phyloP scores from a whole-genome alignment of 129 eudicot species.

The Flaveria ramosissima region DNA sequence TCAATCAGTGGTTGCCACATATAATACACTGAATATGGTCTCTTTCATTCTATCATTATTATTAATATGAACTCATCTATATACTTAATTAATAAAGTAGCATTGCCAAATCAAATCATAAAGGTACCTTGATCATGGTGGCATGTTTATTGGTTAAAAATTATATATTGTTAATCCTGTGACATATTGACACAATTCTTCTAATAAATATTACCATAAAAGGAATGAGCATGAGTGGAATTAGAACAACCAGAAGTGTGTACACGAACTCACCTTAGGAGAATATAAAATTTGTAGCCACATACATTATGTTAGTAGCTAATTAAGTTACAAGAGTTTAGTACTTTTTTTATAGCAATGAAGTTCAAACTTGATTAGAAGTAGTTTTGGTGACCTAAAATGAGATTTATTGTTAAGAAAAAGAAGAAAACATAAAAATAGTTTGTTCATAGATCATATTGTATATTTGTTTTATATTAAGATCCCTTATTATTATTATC shows the following conservation, averaged over 20 bases:
- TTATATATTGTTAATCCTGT: slow-evolving; percentile 11
- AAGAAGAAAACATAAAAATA: too few relatives aligned
- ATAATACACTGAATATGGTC: slow-evolving; percentile 4
- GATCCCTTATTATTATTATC: too few relatives aligned
- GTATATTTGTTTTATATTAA: not conserved
- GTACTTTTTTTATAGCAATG: too few relatives aligned
- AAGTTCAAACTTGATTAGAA: too few relatives aligned
- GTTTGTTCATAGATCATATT: not conserved
- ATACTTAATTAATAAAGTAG: slow-evolving; percentile 8
- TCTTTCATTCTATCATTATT: not conserved
- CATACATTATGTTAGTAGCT: too few relatives aligned
- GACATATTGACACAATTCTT: slow-evolving; percentile 3
- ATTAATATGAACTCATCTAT: not conserved
- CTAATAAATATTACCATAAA: slow-evolving; percentile 25
- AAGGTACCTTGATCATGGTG: slow-evolving; percentile 10
- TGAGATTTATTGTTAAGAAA: too few relatives aligned
- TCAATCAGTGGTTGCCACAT: slow-evolving; percentile 5
- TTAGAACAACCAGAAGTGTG: slow-evolving; percentile 22
- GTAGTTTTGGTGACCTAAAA: too few relatives aligned
- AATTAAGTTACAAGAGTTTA: too few relatives aligned
- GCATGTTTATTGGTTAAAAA: not conserved
- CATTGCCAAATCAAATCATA: slow-evolving; percentile 23
- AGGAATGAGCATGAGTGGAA: slow-evolving; percentile 19
- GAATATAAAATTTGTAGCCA: slow-evolving; percentile 4
- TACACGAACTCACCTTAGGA: slow-evolving; percentile 10